Conservation (phyloP, 345 rosid species). For the Eutrema heterophyllum region DNA sequence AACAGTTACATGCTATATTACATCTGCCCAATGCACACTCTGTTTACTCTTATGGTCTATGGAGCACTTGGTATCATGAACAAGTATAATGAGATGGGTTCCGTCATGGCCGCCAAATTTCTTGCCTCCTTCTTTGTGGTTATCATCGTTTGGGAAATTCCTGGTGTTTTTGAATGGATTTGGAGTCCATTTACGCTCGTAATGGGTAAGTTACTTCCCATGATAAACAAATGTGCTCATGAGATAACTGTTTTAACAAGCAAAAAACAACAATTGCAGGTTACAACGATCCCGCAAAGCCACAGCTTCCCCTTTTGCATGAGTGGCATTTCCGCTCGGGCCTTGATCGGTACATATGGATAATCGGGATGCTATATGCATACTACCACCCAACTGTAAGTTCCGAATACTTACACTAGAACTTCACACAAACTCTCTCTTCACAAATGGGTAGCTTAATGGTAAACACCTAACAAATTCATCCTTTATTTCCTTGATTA, state of each 20-base stretch:
- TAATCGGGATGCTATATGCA: conserved; percentile 96
- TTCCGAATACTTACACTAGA: conserved; percentile 8
- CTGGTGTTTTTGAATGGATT: conserved; percentile 86
- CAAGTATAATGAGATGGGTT: conserved; percentile 82
- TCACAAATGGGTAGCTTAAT: conserved; percentile 9
- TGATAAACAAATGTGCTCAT: conserved; percentile 4
- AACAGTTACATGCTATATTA: conserved; percentile 92
- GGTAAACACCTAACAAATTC: not conserved
- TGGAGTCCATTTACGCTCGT: conserved; percentile 90
- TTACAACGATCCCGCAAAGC: conserved; percentile 86
- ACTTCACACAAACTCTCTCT: conserved; percentile 8
- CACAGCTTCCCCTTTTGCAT: conserved; percentile 61
- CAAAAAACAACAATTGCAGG: conserved; percentile 50
- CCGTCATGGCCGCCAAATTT: conserved; percentile 72
- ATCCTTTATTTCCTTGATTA: not conserved
- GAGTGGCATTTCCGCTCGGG: conserved; percentile 99
- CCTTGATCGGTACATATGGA: conserved; percentile 99
- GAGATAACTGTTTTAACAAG: not conserved
- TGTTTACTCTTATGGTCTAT: conserved; percentile 98
- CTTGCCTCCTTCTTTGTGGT: conserved; percentile 79
- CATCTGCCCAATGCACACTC: conserved; percentile 99
- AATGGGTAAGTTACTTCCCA: conserved; percentile 56
- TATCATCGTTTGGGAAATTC: conserved; percentile 86
- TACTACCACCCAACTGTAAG: conserved; percentile 98
- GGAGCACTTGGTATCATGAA: conserved; percentile 88